A percentile compares a stretch with the other conserved stretches of the same genome.
These are phyloP conservation scores for Dendrocalamus latiflorus DNA, from an alignment of 202 grass and related monocot genomes.

Conservation along the genomic window DNA sequence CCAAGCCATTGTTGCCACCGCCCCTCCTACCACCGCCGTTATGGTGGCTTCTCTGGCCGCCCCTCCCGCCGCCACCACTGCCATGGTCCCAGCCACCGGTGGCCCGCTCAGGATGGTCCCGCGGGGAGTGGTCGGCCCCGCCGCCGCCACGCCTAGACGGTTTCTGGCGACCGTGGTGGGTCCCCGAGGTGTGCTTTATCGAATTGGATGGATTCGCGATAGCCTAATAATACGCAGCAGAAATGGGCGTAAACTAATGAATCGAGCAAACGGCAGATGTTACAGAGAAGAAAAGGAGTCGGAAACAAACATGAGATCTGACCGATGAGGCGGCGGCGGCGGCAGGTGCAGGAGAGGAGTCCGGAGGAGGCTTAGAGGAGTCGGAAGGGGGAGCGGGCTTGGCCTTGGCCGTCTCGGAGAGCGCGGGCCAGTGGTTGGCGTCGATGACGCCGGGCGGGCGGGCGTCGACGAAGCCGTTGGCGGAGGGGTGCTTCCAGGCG, in stretches of 20 bases:
- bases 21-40: constrained; percentile 30
- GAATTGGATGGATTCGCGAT: constrained; percentile 18
- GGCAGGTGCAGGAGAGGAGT: background rate
- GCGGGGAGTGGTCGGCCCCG: constrained; percentile 33
- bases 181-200: background rate
- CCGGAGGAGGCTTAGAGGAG: constrained; percentile 6
- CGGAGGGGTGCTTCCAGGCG: constrained; percentile 35
- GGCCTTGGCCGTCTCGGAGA: constrained; percentile 39
- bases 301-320: constrained; percentile 22
- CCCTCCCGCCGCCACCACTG: constrained; percentile 7
- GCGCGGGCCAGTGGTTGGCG: constrained; percentile 49
- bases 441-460: constrained; percentile 35
- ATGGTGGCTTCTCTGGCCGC: constrained; percentile 32
- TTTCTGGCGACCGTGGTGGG: constrained; percentile 38
- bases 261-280: background rate
- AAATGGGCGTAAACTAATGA: background rate
- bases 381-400: constrained; percentile 24
- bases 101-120: constrained; percentile 26
- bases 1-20: background rate
- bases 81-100: constrained; percentile 34
- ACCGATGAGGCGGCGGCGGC: constrained; percentile 28
- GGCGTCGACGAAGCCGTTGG: constrained; percentile 23
- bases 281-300: no score
- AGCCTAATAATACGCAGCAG: background rate
- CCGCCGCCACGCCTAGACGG: background rate